phyloP scores from a whole-genome alignment of 164 flowering plant genomes.

The Pachysandra terminalis region DNA sequence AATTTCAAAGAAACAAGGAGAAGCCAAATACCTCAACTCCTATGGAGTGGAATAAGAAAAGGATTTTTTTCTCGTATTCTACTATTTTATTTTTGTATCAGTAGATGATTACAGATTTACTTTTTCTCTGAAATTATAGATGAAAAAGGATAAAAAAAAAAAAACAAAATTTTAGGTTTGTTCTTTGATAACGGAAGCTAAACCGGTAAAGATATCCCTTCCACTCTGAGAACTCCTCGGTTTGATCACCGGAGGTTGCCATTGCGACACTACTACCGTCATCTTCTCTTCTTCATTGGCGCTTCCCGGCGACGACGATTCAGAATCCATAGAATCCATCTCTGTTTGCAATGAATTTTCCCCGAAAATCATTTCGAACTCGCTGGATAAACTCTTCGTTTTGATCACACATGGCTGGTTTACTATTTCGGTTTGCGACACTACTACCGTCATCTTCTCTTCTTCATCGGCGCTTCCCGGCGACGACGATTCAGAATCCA shows the following conservation, averaged over 20 bases:
- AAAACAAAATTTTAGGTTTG: conserved; percentile 31
- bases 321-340: conserved; percentile 9
- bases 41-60: no score
- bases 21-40: not conserved
- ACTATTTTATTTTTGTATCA: conserved; percentile 22
- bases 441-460: conserved; percentile 21
- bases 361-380: conserved; percentile 16
- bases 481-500: conserved; percentile 13
- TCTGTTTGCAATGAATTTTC: conserved; percentile 3
- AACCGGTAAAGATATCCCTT: conserved; percentile 51
- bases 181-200: conserved; percentile 59
- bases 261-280: conserved; percentile 24
- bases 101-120: conserved; percentile 12
- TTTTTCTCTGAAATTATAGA: conserved; percentile 10
- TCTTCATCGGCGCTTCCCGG: conserved; percentile 27
- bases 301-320: conserved; percentile 16
- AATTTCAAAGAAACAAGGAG: not conserved
- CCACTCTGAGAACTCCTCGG: conserved; percentile 36
- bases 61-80: not conserved
- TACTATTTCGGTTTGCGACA: conserved; percentile 8
- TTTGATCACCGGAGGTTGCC: conserved; percentile 51
- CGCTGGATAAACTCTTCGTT: conserved; percentile 17
- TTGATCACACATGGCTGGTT: conserved; percentile 5
- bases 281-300: conserved; percentile 28
- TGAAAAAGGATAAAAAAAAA: conserved; percentile 4